Evolutionary conservation across 371 early-diverging fungal species (phyloP).

Genomic region (Mortierella sp.): DNA sequence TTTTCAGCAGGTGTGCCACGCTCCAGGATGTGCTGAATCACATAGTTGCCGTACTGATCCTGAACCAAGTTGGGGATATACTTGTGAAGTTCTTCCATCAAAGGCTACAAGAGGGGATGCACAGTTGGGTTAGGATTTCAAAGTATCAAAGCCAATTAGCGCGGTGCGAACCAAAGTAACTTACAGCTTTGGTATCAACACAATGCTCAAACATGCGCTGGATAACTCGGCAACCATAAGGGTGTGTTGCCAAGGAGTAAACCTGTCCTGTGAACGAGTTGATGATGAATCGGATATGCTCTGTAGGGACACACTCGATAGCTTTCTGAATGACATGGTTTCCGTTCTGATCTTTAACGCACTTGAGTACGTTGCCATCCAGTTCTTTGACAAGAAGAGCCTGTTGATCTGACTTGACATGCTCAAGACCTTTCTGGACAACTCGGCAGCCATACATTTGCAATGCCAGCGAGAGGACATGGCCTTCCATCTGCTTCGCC

Average conservation of each 20-base stretch:
- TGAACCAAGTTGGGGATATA: conserved; percentile 93
- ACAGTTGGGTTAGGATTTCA: not conserved
- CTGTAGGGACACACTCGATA: conserved; percentile 96
- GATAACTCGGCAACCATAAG: conserved; percentile 99
- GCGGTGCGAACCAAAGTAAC: too few species aligned
- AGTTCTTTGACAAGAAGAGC: conserved; percentile 91
- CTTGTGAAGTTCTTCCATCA: conserved; percentile 93
- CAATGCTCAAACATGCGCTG: conserved; percentile 99
- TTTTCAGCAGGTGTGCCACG: conserved; percentile 90
- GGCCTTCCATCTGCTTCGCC: conserved; percentile 94
- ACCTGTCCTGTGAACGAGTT: conserved; percentile 98
- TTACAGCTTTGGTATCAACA: conserved; percentile 84
- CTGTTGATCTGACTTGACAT: conserved; percentile 89
- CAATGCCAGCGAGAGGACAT: conserved; percentile 92
- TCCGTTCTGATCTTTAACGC: conserved; percentile 99
- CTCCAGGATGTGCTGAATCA: conserved; percentile 99
- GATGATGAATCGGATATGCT: conserved; percentile 95
- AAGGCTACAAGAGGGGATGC: conserved; percentile 60
- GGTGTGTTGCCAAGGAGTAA: conserved; percentile 96
- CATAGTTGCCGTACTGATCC: conserved; percentile 99
- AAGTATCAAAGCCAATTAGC: too few species aligned
- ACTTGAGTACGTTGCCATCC: conserved; percentile 94
- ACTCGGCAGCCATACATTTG: conserved; percentile 99
- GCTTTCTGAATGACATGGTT: conserved; percentile 99
- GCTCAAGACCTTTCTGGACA: conserved; percentile 98